Base-by-base conservation (phyloP, 257 asterid species). In the Linaria vulgaris region DNA sequence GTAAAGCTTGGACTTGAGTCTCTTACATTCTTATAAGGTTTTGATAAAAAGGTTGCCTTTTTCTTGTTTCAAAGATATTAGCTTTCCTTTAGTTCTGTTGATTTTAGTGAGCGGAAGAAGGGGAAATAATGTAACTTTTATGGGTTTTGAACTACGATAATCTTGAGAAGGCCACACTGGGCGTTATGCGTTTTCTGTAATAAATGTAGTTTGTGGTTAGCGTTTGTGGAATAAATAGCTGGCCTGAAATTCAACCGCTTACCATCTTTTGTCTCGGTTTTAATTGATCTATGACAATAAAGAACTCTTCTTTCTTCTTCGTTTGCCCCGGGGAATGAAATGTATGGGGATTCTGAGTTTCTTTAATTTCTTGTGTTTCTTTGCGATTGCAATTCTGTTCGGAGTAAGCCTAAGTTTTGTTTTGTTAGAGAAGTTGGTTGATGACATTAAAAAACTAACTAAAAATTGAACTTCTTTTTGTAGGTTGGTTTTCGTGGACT, bases 401-500 rank as follows among this genome's bases (percentile, higher is more conserved):
- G n/a, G 47, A 17, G 46, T 19, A 21, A 15, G 43, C 22, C 54
- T 51, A 3, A 6, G 34, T 27, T 27, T 27, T 27, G 4, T 6
- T 27, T 27, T 27, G 4, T 27, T 27, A n/a, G n/a, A n/a, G n/a
- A n/a, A n/a, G n/a, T n/a, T n/a, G n/a, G n/a, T n/a, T n/a, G n/a
- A n/a, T n/a, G n/a, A n/a, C n/a, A n/a, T n/a, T n/a, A n/a, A n/a
- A n/a, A n/a, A n/a, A n/a, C n/a, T n/a, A n/a, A n/a, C n/a, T n/a
- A n/a, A n/a, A n/a, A n/a, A n/a, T n/a, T n/a, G n/a, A n/a, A 25
- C 37, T 57, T 41, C 43, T 69, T 21, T 34, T 59, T 67, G 31
- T 73, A 90, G 99, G 99, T 71, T 94, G 99, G 99, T 94, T 94
- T 86, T 87, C 91, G 12, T 94, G 99, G 99, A 76, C 80, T 20